Base-by-base conservation (phyloP, 495 filamentous ascomycete genomes). In the Cercophora newfieldiana region DNA sequence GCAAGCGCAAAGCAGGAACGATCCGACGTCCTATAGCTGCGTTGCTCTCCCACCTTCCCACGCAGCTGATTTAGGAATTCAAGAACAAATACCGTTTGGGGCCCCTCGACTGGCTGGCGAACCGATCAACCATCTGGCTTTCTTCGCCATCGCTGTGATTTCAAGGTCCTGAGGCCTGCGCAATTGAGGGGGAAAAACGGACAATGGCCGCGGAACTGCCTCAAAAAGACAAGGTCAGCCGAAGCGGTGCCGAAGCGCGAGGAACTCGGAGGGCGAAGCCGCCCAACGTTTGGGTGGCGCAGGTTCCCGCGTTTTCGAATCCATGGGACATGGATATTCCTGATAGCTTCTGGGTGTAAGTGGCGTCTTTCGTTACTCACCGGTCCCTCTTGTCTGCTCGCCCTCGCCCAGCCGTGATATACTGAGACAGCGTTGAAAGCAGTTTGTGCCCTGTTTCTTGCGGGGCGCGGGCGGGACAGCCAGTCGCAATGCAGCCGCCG, bases 211-310 rank as follows among this genome's bases (percentile, higher is more conserved):
- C 59, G 47, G 25, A 50, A 30, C 47, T 62, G 59, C 26, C 59
- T 29, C 59, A 62, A 62, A 30, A 18, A 29, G 59, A 62, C 10
- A 53, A 51, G 24, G 26, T 31, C 26, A 50, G 59, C 59, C 59
- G 59, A 62, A 50, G 28, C 24, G 29, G 57, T 47, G 33, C 57
- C 57, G 57, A 60, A 60, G n/a, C 2, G 57, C 57, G 30, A 60
- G 29, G 16, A 25, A 16, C 31, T 21, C n/a, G n/a, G n/a, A n/a
- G n/a, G n/a, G 14, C 19, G 19, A 30, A n/a, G 16, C 24, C 8
- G 24, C 19, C 56, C 30, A 10, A 7, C 10, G 21, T 4, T 53
- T 53, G 50, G 19, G 19, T 26, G 19, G 50, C 50, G 21, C 50
- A 44, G 37, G 12, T 44, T 44, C 37, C 10, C 10, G 2, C 10